These are phyloP conservation scores for Russula brevipes DNA, from an alignment of 768 basidiomycete species.

Conservation along the genomic window DNA sequence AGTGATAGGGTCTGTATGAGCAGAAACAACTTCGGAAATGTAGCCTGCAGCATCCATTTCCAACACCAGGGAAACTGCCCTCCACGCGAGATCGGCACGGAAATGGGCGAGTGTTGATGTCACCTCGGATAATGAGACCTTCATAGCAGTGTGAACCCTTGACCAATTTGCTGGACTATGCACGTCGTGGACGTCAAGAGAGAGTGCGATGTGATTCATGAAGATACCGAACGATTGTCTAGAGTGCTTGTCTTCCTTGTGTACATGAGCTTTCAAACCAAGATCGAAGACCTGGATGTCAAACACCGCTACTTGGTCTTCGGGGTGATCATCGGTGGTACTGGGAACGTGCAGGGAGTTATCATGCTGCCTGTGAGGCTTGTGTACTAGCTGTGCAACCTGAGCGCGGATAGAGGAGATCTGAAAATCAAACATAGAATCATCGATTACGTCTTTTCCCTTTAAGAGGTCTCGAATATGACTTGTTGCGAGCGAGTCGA, in stretches of 20 bases:
- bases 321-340: not conserved
- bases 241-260: slow-evolving; percentile 6
- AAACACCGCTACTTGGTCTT: slow-evolving; percentile 10
- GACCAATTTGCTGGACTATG: not conserved
- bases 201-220: not conserved
- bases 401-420: slow-evolving; percentile 15
- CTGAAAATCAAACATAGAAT: slow-evolving; percentile 15
- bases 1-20: slow-evolving; percentile 5
- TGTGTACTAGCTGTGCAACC: slow-evolving; percentile 6
- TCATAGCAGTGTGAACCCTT: not conserved
- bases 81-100: slow-evolving; percentile 17
- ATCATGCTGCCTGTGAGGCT: not conserved
- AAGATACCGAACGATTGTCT: slow-evolving; percentile 16
- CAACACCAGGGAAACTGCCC: slow-evolving; percentile 11
- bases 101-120: slow-evolving; percentile 7
- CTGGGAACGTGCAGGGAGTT: not conserved
- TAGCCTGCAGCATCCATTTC: slow-evolving; percentile 16
- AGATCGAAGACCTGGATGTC: slow-evolving; percentile 12
- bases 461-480: slow-evolving; percentile 17
- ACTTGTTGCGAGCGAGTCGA: slow-evolving; percentile 7
- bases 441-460: not conserved
- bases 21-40: slow-evolving; percentile 4
- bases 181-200: slow-evolving; percentile 4
- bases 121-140: slow-evolving; percentile 7
- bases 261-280: slow-evolving; percentile 16